Percentiles rank a stretch among this genome's conserved stretches.
Evolutionary conservation across 2,329 filamentous ascomycete species (phyloP).

Genomic region (Aspergillus fumigatiaffinis): DNA sequence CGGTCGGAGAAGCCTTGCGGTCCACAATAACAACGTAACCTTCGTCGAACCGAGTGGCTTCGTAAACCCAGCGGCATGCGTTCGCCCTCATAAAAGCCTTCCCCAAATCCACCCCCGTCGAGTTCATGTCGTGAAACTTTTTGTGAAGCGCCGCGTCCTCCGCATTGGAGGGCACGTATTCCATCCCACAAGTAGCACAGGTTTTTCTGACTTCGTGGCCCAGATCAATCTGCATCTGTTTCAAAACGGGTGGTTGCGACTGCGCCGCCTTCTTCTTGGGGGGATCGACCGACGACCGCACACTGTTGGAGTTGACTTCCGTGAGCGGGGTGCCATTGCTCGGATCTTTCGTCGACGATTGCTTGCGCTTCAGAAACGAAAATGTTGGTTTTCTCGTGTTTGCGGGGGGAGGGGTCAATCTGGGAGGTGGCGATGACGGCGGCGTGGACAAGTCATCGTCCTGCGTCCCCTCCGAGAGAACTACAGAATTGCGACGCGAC

Average conservation of each 20-base stretch:
- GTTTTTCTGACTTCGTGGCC: slow-evolving; percentile 53
- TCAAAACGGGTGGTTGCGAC: slow-evolving; percentile 37
- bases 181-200: slow-evolving; percentile 62
- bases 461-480: slow-evolving; percentile 41
- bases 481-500: slow-evolving; percentile 44
- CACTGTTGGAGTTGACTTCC: slow-evolving; percentile 44
- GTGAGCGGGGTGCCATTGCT: slow-evolving; percentile 36
- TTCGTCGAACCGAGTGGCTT: slow-evolving; percentile 45
- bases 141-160: slow-evolving; percentile 62
- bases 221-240: slow-evolving; percentile 60
- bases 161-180: slow-evolving; percentile 59
- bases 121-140: slow-evolving; percentile 61
- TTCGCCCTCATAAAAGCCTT: slow-evolving; percentile 54
- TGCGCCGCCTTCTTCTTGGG: slow-evolving; percentile 32
- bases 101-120: slow-evolving; percentile 58
- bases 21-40: slow-evolving; percentile 58
- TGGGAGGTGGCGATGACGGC: slow-evolving; percentile 50
- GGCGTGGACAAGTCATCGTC: slow-evolving; percentile 47
- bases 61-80: slow-evolving; percentile 50
- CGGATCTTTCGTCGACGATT: slow-evolving; percentile 27
- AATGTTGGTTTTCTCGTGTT: slow-evolving; percentile 49
- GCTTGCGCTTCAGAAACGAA: slow-evolving; percentile 47
- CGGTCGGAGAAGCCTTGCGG: slow-evolving; percentile 48
- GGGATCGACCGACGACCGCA: slow-evolving; percentile 37
- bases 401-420: slow-evolving; percentile 39